Evolutionary conservation across 2,329 filamentous ascomycete genomes (phyloP).

Genomic region (Colletotrichum phormii): DNA sequence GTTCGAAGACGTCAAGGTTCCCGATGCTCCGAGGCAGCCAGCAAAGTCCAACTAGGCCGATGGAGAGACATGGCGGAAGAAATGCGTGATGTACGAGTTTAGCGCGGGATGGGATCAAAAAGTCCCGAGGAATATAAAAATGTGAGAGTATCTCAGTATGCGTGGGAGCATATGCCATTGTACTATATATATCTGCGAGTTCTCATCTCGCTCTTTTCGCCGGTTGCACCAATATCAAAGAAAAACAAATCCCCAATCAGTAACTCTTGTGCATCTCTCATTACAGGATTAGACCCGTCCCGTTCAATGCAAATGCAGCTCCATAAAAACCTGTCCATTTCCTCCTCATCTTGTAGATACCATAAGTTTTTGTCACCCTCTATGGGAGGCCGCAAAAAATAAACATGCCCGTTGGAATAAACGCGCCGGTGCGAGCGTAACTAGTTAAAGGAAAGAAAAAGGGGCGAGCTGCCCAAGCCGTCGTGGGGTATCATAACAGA

Average conservation of each 20-base stretch:
- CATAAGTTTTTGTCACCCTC: not conserved
- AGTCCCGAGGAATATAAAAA: not conserved
- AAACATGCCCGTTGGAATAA: not conserved
- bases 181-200: conserved; percentile 28
- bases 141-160: not conserved
- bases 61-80: not conserved
- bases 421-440: not conserved
- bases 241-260: conserved; percentile 20
- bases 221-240: conserved; percentile 24
- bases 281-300: conserved; percentile 20
- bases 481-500: conserved; percentile 38
- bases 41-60: conserved; percentile 47
- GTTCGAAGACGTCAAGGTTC: conserved; percentile 94
- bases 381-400: conserved; percentile 2
- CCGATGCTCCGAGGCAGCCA: conserved; percentile 73
- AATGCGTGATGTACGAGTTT: conserved; percentile 3
- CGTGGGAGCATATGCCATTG: conserved; percentile 20
- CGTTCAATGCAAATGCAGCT: conserved; percentile 23
- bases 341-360: conserved; percentile 7
- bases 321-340: conserved; percentile 4
- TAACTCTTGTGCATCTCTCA: conserved; percentile 30
- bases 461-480: conserved; percentile 30
- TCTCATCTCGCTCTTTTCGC: conserved; percentile 16
- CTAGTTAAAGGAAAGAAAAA: conserved; percentile 3
- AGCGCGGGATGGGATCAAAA: not conserved